Base-by-base conservation (phyloP, 83 land plant genomes). In the Larix sibirica region DNA sequence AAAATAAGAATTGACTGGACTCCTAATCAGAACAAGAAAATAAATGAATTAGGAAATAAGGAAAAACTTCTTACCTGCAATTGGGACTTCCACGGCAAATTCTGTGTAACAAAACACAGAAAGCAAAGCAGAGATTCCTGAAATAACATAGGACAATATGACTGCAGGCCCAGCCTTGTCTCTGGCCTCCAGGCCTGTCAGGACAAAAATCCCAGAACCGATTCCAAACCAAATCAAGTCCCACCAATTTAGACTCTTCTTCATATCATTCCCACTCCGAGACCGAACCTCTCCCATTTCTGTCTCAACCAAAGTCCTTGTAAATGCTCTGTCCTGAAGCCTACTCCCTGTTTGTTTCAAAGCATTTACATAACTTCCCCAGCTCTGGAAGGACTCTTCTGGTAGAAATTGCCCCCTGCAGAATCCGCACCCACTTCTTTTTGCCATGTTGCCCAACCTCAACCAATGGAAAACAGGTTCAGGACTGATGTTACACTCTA, bases 51-150 rank as follows among this genome's bases (percentile, higher is more conserved):
- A 0, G 50, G 50, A 47, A 47, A 47, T 47, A 47, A 6, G 66
- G 66, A 3, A 23, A 64, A 18, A 6, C 26, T 10, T 64, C 9
- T 17, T 83, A 80, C 90, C 88, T 33, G 88, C 91, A 4, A 83
- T 85, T 16, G 91, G 36, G 36, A 33, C 2, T 33, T 33, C 91
- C 31, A 85, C 82, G 10, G 91, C 91, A 61, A 88, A 88, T 56
- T 90, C 88, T 16, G 91, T 90, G 85, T 90, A 90, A 74, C 91
- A 90, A 66, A 90, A 85, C 75, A 90, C 91, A 47, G 88, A 82
- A 28, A 90, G 81, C 85, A 90, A 83, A 61, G 91, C 88, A 40
- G 91, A 85, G 31, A 90, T 17, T 20, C 88, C 91, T 0, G 91
- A 87, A 67, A 83, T 23, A 36, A 83, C 88, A 28, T 80, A 88